Conservation (phyloP, 768 basidiomycete species). For the Termitomyces sp. region DNA sequence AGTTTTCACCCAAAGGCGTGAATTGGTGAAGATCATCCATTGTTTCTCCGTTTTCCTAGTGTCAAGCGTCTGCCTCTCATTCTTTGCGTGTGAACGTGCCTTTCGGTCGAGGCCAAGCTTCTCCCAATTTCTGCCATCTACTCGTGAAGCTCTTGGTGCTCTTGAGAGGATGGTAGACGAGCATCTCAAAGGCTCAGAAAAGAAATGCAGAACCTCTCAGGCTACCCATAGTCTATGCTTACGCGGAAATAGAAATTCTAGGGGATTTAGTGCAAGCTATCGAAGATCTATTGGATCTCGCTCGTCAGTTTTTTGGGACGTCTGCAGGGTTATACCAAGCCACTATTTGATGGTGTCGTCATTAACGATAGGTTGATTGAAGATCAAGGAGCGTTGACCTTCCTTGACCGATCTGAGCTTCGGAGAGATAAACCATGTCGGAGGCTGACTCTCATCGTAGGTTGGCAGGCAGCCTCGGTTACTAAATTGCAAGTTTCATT, state of each 20-base stretch:
- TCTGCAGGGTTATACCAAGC: slow-evolving; percentile 33
- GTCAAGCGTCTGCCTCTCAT: slow-evolving; percentile 39
- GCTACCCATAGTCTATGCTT: slow-evolving; percentile 32
- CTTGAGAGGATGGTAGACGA: slow-evolving; percentile 30
- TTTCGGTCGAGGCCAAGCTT: slow-evolving; percentile 41
- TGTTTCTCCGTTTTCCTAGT: slow-evolving; percentile 15
- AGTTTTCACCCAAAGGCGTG: slow-evolving; percentile 33
- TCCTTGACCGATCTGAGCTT: not conserved
- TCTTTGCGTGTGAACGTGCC: slow-evolving; percentile 46
- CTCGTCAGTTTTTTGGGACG: slow-evolving; percentile 38
- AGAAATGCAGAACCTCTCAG: slow-evolving; percentile 25
- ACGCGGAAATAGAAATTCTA: slow-evolving; percentile 39
- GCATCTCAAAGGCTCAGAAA: slow-evolving; percentile 18
- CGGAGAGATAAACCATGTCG: not conserved
- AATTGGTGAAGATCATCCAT: slow-evolving; percentile 21
- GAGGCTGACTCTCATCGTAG: not conserved
- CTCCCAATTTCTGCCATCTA: slow-evolving; percentile 45
- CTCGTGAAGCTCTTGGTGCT: slow-evolving; percentile 30
- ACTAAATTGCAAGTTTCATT: not conserved
- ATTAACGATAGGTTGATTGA: not conserved
- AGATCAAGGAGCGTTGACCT: not conserved
- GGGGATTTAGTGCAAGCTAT: slow-evolving; percentile 35
- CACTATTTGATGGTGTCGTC: not conserved
- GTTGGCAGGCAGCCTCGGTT: no score
- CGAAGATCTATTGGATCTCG: slow-evolving; percentile 33